Evolutionary conservation across 1,284 basidiomycete species (phyloP).

Genomic region (Bondarzewia mesenterica): DNA sequence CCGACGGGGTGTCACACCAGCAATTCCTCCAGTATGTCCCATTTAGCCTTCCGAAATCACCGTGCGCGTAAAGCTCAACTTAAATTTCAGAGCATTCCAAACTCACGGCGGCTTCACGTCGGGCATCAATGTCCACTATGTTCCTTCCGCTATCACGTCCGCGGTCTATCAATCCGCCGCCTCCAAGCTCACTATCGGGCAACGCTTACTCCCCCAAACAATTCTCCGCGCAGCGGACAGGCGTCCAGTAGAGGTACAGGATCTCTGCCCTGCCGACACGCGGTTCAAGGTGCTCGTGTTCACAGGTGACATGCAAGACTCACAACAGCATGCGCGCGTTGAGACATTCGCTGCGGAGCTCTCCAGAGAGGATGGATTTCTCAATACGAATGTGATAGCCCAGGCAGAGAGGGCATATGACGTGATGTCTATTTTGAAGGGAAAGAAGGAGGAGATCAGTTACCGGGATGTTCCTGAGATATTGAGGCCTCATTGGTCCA

Average conservation of each 20-base stretch:
- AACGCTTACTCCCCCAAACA: slow-evolving; percentile 50
- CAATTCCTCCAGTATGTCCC: slow-evolving; percentile 48
- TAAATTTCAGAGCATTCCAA: slow-evolving; percentile 53
- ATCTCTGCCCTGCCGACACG: slow-evolving; percentile 56
- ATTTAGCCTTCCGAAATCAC: background rate
- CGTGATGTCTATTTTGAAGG: slow-evolving; percentile 40
- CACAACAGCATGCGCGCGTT: slow-evolving; percentile 31
- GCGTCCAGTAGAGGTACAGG: slow-evolving; percentile 59
- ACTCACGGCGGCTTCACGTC: slow-evolving; percentile 52
- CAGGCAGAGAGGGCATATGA: slow-evolving; percentile 24
- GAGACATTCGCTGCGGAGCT: slow-evolving; percentile 36
- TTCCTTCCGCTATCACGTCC: slow-evolving; percentile 42
- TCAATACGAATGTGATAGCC: slow-evolving; percentile 23
- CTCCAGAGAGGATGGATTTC: slow-evolving; percentile 27
- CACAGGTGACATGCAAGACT: slow-evolving; percentile 41
- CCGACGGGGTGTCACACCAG: slow-evolving; percentile 59
- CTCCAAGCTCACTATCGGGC: slow-evolving; percentile 41
- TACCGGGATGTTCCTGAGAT: slow-evolving; percentile 41
- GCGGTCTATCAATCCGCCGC: slow-evolving; percentile 36
- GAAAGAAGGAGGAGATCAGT: slow-evolving; percentile 37
- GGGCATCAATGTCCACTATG: slow-evolving; percentile 60
- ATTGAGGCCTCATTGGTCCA: slow-evolving; percentile 59
- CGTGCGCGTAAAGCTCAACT: too few species aligned
- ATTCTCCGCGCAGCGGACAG: slow-evolving; percentile 59
- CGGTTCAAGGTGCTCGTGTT: slow-evolving; percentile 74